Evolutionary conservation across 345 rosid genomes (phyloP), one percentile per base, ranked within the genome.

Genomic region (Salix caprea): DNA sequence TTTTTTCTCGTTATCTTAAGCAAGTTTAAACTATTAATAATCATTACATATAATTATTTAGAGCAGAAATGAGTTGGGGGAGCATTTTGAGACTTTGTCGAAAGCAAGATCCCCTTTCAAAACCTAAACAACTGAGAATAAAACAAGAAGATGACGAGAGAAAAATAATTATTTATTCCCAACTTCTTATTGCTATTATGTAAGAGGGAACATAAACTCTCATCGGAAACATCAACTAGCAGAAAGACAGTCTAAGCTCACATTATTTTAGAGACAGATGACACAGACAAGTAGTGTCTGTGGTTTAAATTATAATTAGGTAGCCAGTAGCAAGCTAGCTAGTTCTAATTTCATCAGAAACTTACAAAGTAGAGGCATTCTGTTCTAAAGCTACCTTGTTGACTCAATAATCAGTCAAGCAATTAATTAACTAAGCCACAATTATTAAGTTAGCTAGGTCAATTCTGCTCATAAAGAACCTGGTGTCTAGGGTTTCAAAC

Each of bases 71-170:
- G 91, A 90, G 93, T 87, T 90, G 93, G 89, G 76, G 65, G 84
- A 85, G 85, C 88, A 88, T 84, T 78, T 84, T 78, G 84, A 80
- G 69, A 65, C 75, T 65, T 62, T 79, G 84, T 80, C 73, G 75
- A 74, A 36, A 77, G 65, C 80, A 80, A 82, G 81, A 74, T 80
- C 84, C 73, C 78, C 87, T 67, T 82, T 86, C 82, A 82, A 86
- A 89, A 80, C 73, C 84, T 69, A 83, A 80, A 90, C 84, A 84
- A 87, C 87, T 87, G 89, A 79, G 90, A 84, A 87, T 81, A 86
- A 83, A 92, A 84, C 90, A 87, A 88, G 84, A 88, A 89, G 78
- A 84, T 86, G 95, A 90, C 93, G 90, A 92, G 87, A 80, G 5
- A 56, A 73, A 62, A 81, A 73, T 44, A 67, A 15, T 85, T 76